Evolutionary conservation across 2,329 filamentous ascomycete genomes (phyloP).

Genomic region (Xylariomycetidae sp.): DNA sequence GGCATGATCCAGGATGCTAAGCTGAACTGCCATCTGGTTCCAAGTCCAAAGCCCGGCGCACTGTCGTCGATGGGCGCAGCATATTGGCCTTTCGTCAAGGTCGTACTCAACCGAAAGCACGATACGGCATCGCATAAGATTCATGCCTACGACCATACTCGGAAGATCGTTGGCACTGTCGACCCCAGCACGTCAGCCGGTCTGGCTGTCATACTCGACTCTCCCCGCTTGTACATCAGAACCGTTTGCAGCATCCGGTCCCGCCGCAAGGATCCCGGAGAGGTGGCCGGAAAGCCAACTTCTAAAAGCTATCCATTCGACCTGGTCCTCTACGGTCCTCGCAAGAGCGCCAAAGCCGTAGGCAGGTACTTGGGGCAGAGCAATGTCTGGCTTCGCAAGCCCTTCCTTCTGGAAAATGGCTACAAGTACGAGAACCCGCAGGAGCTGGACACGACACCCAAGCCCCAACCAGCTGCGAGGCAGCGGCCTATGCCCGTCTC

Average conservation of each 20-base stretch:
- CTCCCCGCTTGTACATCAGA: conserved; percentile 55
- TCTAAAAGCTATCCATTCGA: conserved; percentile 60
- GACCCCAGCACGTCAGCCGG: conserved; percentile 61
- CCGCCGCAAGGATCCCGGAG: conserved; percentile 56
- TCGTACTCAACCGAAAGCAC: conserved; percentile 57
- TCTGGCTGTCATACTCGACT: conserved; percentile 69
- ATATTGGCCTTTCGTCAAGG: conserved; percentile 69
- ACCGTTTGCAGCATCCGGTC: conserved; percentile 66
- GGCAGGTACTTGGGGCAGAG: conserved; percentile 62
- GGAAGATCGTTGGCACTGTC: conserved; percentile 68
- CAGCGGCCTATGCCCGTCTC: conserved; percentile 24
- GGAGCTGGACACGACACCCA: conserved; percentile 36
- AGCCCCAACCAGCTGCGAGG: conserved; percentile 21
- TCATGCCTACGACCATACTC: conserved; percentile 65
- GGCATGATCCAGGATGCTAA: conserved; percentile 65
- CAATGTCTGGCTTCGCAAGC: conserved; percentile 62
- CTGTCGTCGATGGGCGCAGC: conserved; percentile 50
- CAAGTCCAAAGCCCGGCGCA: conserved; percentile 59
- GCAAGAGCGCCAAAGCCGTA: conserved; percentile 57
- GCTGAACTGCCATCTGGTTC: conserved; percentile 62
- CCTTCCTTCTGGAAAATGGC: conserved; percentile 46
- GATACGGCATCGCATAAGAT: conserved; percentile 56
- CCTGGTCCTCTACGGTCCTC: conserved; percentile 73
- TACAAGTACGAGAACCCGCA: conserved; percentile 76
- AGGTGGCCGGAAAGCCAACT: conserved; percentile 56